Conservation (phyloP, 306 rosid genomes). For the Gastrolobium villosum region DNA sequence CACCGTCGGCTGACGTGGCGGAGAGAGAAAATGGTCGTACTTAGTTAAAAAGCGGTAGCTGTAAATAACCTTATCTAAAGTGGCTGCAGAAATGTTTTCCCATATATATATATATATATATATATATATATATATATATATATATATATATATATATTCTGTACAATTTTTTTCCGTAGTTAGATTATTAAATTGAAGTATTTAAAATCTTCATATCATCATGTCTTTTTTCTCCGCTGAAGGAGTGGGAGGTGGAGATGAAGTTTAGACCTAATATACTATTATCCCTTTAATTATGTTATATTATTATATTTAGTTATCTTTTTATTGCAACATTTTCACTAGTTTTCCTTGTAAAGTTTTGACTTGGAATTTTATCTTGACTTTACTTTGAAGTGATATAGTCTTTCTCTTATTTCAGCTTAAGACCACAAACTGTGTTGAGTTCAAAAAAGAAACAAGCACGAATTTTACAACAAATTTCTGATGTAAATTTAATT, state of each 20-base stretch:
- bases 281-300: conserved; percentile 31
- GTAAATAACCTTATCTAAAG: no score
- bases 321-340: conserved; percentile 4
- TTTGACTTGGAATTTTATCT: conserved; percentile 31
- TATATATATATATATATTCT: not conserved
- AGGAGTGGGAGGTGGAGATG: not conserved
- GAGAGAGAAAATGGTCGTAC: no score
- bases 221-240: conserved; percentile 1
- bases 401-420: conserved; percentile 50
- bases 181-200: not conserved
- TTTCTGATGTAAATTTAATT: conserved; percentile 63
- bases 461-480: conserved; percentile 60
- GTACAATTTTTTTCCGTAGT: conserved; percentile 10
- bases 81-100: no score
- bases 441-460: conserved; percentile 63
- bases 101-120: no score
- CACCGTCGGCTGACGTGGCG: no score
- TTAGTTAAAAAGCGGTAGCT: no score
- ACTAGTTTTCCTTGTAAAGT: conserved; percentile 5
- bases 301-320: conserved; percentile 23
- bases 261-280: conserved; percentile 26
- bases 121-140: no score
- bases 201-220: conserved; percentile 12
- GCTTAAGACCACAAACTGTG: conserved; percentile 66
- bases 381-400: conserved; percentile 29